These are phyloP conservation scores for Tinospora cordifolia DNA, from an alignment of 164 flowering plant genomes.

Conservation along the genomic window DNA sequence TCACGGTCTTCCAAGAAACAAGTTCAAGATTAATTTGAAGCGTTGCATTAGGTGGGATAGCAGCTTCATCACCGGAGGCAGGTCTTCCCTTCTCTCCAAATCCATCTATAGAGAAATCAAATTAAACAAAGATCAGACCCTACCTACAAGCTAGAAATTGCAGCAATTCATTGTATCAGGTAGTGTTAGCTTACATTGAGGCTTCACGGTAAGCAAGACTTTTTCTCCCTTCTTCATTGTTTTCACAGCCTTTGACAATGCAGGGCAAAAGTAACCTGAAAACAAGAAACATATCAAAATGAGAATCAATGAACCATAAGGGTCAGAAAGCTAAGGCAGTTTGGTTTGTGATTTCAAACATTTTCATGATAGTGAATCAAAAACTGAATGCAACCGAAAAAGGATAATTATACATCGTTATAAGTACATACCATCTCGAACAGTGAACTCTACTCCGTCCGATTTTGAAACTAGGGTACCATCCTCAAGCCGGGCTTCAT, in stretches of 20 bases:
- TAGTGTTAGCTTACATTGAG: constrained; percentile 60
- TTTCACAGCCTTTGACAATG: constrained; percentile 71
- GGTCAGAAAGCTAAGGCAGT: background rate
- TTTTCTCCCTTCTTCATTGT: constrained; percentile 96
- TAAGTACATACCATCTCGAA: constrained; percentile 49
- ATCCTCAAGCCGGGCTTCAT: constrained; percentile 76
- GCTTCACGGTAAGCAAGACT: constrained; percentile 68
- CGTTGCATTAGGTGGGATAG: constrained; percentile 72
- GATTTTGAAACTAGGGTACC: constrained; percentile 65
- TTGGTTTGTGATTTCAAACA: too few species aligned
- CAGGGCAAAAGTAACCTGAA: constrained; percentile 82
- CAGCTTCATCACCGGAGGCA: constrained; percentile 49
- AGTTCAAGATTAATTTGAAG: constrained; percentile 61
- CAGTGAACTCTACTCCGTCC: constrained; percentile 74
- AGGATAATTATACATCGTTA: background rate
- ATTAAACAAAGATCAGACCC: background rate
- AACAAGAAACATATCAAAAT: background rate
- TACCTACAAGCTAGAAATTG: too few species aligned
- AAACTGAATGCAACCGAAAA: background rate
- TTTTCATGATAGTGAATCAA: background rate
- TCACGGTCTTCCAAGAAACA: constrained; percentile 84
- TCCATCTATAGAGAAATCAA: constrained; percentile 47
- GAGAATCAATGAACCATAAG: background rate
- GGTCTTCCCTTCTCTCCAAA: constrained; percentile 81
- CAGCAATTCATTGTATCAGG: background rate